A percentile compares a stretch with the other conserved stretches of the same genome.
phyloP scores from a whole-genome alignment of 1,284 basidiomycete genomes.

The Cutaneotrichosporon sp. region DNA sequence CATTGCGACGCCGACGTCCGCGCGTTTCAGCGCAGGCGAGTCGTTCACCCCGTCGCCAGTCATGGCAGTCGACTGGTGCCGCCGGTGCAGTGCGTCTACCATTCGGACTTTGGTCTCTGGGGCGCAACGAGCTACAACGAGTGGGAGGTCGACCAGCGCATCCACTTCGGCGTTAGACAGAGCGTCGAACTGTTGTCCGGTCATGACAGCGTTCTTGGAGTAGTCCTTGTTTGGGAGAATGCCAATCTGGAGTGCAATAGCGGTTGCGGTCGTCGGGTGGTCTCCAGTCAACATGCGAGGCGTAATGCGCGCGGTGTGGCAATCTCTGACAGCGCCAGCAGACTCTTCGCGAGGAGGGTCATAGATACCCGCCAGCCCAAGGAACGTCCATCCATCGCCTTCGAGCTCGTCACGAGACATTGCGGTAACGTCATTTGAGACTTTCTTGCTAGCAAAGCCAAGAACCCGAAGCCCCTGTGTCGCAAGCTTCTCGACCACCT shows the following conservation, averaged over 20 bases:
- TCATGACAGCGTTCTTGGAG: conserved; percentile 50
- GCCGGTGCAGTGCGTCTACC: conserved; percentile 57
- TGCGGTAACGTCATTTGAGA: conserved; percentile 44
- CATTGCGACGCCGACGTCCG: conserved; percentile 66
- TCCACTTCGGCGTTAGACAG: conserved; percentile 61
- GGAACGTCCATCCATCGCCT: conserved; percentile 55
- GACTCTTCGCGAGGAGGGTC: conserved; percentile 68
- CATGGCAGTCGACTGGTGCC: conserved; percentile 50
- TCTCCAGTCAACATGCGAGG: conserved; percentile 62
- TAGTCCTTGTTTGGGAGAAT: conserved; percentile 53
- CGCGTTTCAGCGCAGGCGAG: conserved; percentile 55
- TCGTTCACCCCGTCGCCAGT: conserved; percentile 58
- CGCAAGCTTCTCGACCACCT: conserved; percentile 55
- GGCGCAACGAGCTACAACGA: conserved; percentile 59
- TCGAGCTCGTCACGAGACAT: conserved; percentile 57
- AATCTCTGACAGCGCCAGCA: conserved; percentile 58
- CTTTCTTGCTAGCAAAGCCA: conserved; percentile 48
- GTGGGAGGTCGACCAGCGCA: conserved; percentile 53
- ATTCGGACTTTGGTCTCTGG: conserved; percentile 56
- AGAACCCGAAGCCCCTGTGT: conserved; percentile 57
- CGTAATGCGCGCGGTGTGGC: conserved; percentile 61
- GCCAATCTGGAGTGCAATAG: conserved; percentile 53
- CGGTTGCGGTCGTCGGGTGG: conserved; percentile 52
- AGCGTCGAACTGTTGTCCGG: conserved; percentile 60
- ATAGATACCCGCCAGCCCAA: conserved; percentile 61